These are phyloP conservation scores for Rhodamnia rubescens DNA, from an alignment of 345 rosid species.

Conservation along the genomic window DNA sequence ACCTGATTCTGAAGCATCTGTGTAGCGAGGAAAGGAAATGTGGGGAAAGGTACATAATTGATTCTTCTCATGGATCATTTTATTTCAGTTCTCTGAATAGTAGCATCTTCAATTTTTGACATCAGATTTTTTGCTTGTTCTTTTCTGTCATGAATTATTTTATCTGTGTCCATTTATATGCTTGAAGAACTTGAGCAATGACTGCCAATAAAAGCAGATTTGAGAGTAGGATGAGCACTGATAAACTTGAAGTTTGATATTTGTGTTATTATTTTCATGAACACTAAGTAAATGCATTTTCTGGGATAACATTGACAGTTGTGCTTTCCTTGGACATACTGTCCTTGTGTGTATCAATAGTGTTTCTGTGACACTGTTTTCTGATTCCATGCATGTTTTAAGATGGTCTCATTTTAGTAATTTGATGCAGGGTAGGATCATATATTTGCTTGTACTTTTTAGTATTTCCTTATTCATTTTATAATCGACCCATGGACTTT, in stretches of 20 bases:
- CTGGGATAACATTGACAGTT: neutral
- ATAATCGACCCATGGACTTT: neutral
- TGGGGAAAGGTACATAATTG: constrained; percentile 43
- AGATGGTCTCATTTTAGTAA: neutral
- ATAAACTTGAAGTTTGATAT: neutral
- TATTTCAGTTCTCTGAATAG: neutral
- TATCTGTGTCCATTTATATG: neutral
- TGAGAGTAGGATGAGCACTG: neutral
- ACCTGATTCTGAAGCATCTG: constrained; percentile 51
- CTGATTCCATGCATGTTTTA: neutral
- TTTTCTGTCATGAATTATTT: neutral
- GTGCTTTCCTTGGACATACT: neutral
- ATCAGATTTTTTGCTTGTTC: neutral
- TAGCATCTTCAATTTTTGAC: neutral
- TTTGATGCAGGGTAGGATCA: neutral
- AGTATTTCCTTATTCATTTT: neutral
- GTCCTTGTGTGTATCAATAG: neutral
- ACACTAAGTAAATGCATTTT: neutral
- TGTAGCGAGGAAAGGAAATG: constrained; percentile 26
- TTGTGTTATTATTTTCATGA: neutral
- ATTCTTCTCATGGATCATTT: neutral
- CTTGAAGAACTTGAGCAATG: neutral
- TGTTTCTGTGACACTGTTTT: neutral
- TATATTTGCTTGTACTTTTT: neutral
- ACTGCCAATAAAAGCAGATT: neutral